Percentiles rank a stretch among this genome's conserved stretches.
Evolutionary conservation across 345 rosid species (phyloP).

Genomic region (Ailanthus altissimus): DNA sequence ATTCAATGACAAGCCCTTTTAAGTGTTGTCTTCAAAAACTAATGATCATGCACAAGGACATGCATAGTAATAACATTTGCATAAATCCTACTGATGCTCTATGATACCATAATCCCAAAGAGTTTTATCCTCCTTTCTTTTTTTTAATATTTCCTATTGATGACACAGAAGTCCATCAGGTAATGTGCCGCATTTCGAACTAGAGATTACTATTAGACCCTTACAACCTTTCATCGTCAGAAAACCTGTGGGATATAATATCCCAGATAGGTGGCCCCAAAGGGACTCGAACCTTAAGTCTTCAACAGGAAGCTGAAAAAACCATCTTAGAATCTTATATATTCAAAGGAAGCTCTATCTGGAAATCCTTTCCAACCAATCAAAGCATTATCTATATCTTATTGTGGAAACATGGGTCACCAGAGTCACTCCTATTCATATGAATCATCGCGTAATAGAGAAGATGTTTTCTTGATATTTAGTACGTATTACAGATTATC

Average conservation of each 20-base stretch:
- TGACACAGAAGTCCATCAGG: not conserved
- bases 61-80: too few relatives aligned
- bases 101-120: not conserved
- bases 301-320: constrained; percentile 1
- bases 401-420: not conserved
- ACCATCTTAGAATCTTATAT: not conserved
- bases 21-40: too few relatives aligned
- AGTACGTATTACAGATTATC: not conserved
- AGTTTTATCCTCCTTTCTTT: too few relatives aligned
- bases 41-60: too few relatives aligned
- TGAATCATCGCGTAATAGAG: not conserved
- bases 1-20: not conserved
- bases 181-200: not conserved
- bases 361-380: not conserved
- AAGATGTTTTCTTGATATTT: not conserved
- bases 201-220: not conserved
- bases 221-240: not conserved
- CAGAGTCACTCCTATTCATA: not conserved
- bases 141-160: too few relatives aligned
- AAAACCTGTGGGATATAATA: not conserved
- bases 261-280: not conserved
- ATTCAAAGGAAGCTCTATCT: not conserved
- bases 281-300: not conserved
- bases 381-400: not conserved
- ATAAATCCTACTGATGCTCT: not conserved